Conservation (phyloP, 495 filamentous ascomycete genomes). For the Neurospora intermedia region DNA sequence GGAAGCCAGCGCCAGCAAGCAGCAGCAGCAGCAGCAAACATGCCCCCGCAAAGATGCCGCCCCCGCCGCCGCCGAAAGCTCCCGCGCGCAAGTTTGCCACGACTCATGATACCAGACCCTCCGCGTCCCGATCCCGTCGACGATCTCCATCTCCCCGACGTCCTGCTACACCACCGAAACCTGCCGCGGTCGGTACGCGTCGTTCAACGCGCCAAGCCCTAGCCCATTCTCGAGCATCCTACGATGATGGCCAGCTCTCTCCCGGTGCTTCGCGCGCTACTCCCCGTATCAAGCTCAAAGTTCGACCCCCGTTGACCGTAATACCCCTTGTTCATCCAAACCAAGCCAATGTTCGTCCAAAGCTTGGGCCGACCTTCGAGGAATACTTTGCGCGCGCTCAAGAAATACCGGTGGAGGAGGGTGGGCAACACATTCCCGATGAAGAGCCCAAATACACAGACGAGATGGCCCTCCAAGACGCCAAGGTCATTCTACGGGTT, state of each 20-base stretch:
- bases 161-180: conserved; percentile 24
- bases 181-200: conserved; percentile 24
- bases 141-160: conserved; percentile 23
- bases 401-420: conserved; percentile 35
- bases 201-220: conserved; percentile 22
- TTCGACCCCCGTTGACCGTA: conserved; percentile 24
- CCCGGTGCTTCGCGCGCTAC: conserved; percentile 18
- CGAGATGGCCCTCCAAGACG: conserved; percentile 43
- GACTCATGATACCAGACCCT: conserved; percentile 16
- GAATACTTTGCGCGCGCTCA: conserved; percentile 39
- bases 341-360: conserved; percentile 35
- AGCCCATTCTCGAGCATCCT: conserved; percentile 7
- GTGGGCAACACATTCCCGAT: conserved; percentile 40
- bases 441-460: conserved; percentile 43
- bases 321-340: conserved; percentile 45
- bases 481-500: conserved; percentile 45
- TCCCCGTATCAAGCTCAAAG: conserved; percentile 33
- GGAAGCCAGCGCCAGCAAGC: neutral
- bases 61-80: conserved; percentile 4
- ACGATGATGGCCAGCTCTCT: conserved; percentile 16
- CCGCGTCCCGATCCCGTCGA: conserved; percentile 17
- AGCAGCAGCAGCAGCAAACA: conserved; percentile 8
- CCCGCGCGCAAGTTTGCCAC: conserved; percentile 7
- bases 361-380: conserved; percentile 39
- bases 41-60: conserved; percentile 4